phyloP scores from a whole-genome alignment of 176 grass and related monocot species.

The Otatea glauca region DNA sequence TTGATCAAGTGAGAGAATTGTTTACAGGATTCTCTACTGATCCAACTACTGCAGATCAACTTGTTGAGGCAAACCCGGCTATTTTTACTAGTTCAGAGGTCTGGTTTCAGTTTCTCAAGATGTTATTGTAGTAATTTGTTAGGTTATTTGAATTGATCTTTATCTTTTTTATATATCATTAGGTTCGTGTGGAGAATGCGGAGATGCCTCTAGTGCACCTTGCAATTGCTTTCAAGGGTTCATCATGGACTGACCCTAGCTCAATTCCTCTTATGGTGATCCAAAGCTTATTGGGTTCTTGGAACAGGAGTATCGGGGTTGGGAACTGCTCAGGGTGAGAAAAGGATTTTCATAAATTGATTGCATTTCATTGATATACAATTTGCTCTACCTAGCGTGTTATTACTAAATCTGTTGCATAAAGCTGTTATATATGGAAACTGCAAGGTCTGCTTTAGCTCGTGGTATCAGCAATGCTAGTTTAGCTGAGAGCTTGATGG shows the following conservation, averaged over 20 bases:
- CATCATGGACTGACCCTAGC: constrained; percentile 78
- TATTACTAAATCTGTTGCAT: constrained; percentile 29
- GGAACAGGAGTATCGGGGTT: constrained; percentile 69
- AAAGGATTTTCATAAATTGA: constrained; percentile 1
- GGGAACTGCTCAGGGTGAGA: constrained; percentile 90
- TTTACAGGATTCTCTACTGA: constrained; percentile 88
- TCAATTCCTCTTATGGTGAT: constrained; percentile 98
- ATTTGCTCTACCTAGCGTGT: constrained; percentile 2
- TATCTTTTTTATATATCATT: constrained; percentile 34
- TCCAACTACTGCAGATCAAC: constrained; percentile 83
- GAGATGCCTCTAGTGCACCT: constrained; percentile 69
- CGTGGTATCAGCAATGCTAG: constrained; percentile 70
- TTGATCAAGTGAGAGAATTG: constrained; percentile 69
- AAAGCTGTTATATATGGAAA: constrained; percentile 37
- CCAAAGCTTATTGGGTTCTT: constrained; percentile 88
- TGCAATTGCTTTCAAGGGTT: constrained; percentile 89
- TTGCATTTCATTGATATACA: constrained; percentile 3
- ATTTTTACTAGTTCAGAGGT: constrained; percentile 91
- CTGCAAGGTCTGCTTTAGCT: constrained; percentile 84
- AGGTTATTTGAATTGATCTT: constrained; percentile 38
- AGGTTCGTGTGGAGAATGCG: constrained; percentile 70
- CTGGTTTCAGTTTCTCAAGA: constrained; percentile 33
- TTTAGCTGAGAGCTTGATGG: constrained; percentile 88
- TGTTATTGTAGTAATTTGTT: constrained; percentile 30
- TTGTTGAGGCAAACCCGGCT: constrained; percentile 78